Percentiles rank a stretch among this genome's conserved stretches.
These are phyloP conservation scores for Alternaria gaisen DNA, from an alignment of 2,329 filamentous ascomycete species.

Conservation along the genomic window DNA sequence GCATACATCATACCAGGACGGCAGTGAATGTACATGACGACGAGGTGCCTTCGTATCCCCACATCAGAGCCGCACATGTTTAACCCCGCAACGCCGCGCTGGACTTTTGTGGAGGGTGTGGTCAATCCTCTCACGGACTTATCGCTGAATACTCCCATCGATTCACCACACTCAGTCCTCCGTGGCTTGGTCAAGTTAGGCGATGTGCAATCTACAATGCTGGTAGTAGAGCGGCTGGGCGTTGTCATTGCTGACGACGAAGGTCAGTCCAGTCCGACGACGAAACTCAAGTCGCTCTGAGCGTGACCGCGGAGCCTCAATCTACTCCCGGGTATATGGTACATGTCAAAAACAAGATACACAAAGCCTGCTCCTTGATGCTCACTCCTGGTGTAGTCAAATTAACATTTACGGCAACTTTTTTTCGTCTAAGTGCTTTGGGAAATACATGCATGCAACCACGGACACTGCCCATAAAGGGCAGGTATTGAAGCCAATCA, in stretches of 20 bases:
- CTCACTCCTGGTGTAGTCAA: background rate
- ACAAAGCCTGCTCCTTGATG: background rate
- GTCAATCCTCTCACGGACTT: conserved; percentile 15
- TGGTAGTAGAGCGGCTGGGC: background rate
- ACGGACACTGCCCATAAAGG: background rate
- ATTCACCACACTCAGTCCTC: background rate
- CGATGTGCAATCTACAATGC: background rate
- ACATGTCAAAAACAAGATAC: background rate
- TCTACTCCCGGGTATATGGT: background rate
- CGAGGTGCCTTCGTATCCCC: conserved; percentile 4
- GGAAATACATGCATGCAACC: background rate
- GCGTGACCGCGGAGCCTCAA: background rate
- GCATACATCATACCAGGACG: conserved; percentile 2
- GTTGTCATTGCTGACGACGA: background rate
- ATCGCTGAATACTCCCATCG: background rate
- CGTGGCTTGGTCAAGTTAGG: background rate
- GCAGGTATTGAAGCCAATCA: background rate
- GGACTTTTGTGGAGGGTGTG: conserved; percentile 4
- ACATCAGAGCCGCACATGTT: conserved; percentile 10
- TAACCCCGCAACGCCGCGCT: conserved; percentile 10
- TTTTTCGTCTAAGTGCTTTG: background rate
- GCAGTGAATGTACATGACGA: conserved; percentile 7
- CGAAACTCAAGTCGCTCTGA: background rate
- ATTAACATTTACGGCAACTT: background rate
- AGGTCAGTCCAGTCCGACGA: background rate